Evolutionary conservation across 768 basidiomycete species (phyloP), one percentile per base, ranked within the genome.

Genomic region (Cystofilobasidium ferigula): DNA sequence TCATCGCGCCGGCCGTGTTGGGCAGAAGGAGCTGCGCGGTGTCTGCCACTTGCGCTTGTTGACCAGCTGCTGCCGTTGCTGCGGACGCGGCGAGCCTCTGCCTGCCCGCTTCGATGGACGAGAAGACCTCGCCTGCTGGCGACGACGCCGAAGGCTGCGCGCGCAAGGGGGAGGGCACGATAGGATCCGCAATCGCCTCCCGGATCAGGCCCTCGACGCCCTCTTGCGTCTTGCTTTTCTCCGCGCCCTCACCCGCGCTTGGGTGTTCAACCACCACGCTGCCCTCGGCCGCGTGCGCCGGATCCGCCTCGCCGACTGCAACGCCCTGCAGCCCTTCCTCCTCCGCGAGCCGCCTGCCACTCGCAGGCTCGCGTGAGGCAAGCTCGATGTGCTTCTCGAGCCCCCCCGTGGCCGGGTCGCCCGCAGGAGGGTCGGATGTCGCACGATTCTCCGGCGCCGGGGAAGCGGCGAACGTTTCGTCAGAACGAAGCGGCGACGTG

Each of bases 41-140:
- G 77, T 71, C n/a, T 83, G 79, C 9, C 80, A 76, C 43, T 86
- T 82, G 0, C n/a, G n/a, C n/a, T n/a, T n/a, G n/a, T n/a, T n/a
- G n/a, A n/a, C n/a, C n/a, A n/a, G n/a, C n/a, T n/a, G 85, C 85
- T 9, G 67, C 43, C 47, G 69, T 68, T 13, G 9, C 14, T n/a
- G n/a, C n/a, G 69, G 70, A 16, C 72, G 59, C 42, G 34, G 54
- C 20, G 4, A 18, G 24, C 10, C 51, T 36, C 24, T 43, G 51
- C 22, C 65, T 9, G 12, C 65, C 65, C 16, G 56, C 61, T 32
- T 67, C 65, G 59, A 67, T 67, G 10, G 65, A 67, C 0, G 65
- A 56, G 28, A 61, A 67, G 0, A 67, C 60, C 4, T 61, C 48
- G n/a, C 32, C 32, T 16, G 48, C n/a, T 7, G 34, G 14, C 28